Evolutionary conservation across 371 early-diverging fungal genomes (phyloP), one percentile per base, ranked within the genome.

Genomic region (Syncephalastrum contaminatum): DNA sequence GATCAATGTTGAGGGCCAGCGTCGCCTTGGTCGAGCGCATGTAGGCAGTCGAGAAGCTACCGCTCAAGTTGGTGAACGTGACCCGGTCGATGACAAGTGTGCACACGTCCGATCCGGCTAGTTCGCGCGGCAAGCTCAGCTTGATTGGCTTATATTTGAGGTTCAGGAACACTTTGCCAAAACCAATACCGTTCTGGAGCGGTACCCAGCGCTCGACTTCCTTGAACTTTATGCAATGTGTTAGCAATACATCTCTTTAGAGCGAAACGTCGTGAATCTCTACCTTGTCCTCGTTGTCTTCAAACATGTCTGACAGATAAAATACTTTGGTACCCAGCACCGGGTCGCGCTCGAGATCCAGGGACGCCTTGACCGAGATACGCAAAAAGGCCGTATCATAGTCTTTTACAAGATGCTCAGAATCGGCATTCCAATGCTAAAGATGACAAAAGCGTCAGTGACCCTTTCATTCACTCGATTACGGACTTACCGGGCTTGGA

Each of bases 281-380:
- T 50, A 67, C 60, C 56, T 72, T 67, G 47, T 63, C 66, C 7
- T 41, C 46, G 12, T 54, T 57, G 20, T 48, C 42, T 36, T 49
- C 66, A 51, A 72, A 68, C 16, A 63, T 24, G 13, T 72, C 63
- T 4, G 47, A 57, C 6, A 72, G 44, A 40, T 58, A 60, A 25
- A 72, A 45, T 6, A 65, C 60, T 1, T 48, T 39, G 2, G 66
- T 72, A 5, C 72, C 72, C 16, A 72, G 59, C 7, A 72, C 69
- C 13, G 72, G 72, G 49, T 68, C 68, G n/a, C 61, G 60, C 22
- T 72, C 72, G 15, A 72, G 30, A 30, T 72, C 72, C 15, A 68
- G 48, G 12, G 39, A 42, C 4, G 59, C 51, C 39, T 68, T 72
- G 24, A 72, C 66, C 5, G 68, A 65, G 13, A 72, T 52, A 27